Base-by-base conservation (phyloP, 2,329 filamentous ascomycete species). In the Aureobasidium leucospermi region DNA sequence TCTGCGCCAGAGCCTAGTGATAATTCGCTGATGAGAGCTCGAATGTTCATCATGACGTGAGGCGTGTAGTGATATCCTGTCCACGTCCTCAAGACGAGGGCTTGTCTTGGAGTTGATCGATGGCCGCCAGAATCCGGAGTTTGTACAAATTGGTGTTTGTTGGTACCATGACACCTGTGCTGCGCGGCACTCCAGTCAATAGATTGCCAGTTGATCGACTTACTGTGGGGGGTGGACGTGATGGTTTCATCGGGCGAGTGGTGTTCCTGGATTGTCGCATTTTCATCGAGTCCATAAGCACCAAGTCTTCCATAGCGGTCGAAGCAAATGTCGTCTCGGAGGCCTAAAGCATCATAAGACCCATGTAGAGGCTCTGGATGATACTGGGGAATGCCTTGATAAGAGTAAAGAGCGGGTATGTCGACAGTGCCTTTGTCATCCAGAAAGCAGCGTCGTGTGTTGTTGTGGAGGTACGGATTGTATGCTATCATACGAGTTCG, bases 81-180 rank as follows among this genome's bases (percentile, higher is more conserved):
- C 88, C 89, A 96, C 61, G 87, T 86, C 42, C 92, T 84, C 38
- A 96, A 80, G 4, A 96, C 85, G 41, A 96, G 82, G 1, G 91
- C 92, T n/a, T 90, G 91, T 38, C 89, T 82, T 7, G 75, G 68
- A 11, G 70, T 72, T 29, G 69, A 69, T 10, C 8, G 19, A 11
- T n/a, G 8, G n/a, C 1, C 11, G 29, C 29, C 32, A 4, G 19
- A 9, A 8, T 11, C 0, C 10, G 6, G 11, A 8, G 13, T 5
- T 23, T 39, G 23, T n/a, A 1, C 13, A 19, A 8, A 38, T 7
- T 13, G 47, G 3, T 28, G 11, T 3, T 6, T n/a, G 34, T 52
- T 52, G 7, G 38, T 23, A 1, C 31, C 13, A 7, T 39, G 28
- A 15, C 48, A 52, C 31, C 34, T 52, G 34, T 29, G 28, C 15